phyloP scores from a whole-genome alignment of 768 basidiomycete genomes.

The Daedaleopsis sinensis region DNA sequence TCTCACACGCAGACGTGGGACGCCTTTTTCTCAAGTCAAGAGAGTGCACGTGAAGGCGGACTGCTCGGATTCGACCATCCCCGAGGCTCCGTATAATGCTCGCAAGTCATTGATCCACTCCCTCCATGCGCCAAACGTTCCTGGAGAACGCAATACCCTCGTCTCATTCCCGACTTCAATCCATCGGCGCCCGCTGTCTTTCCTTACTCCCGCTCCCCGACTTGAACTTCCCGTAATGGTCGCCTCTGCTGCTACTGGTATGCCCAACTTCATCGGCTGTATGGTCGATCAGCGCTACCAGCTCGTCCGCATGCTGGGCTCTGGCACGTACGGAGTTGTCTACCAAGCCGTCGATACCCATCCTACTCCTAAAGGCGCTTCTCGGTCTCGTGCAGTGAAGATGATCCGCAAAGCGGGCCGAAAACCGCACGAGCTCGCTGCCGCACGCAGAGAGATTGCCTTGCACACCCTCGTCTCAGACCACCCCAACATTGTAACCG shows the following conservation, averaged over 20 bases:
- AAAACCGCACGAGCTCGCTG: background rate
- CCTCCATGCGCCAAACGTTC: background rate
- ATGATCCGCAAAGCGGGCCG: slow-evolving; percentile 20
- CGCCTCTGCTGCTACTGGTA: slow-evolving; percentile 5
- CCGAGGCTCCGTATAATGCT: background rate
- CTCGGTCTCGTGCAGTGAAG: slow-evolving; percentile 17
- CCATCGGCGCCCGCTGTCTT: background rate
- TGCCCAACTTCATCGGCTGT: slow-evolving; percentile 24
- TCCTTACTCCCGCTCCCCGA: background rate
- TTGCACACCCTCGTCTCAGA: slow-evolving; percentile 8
- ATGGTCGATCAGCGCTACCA: slow-evolving; percentile 22
- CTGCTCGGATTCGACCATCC: background rate
- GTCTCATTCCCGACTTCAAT: background rate
- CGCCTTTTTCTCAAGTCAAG: background rate
- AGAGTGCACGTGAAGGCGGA: background rate
- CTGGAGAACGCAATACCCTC: background rate
- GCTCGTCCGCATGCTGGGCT: slow-evolving; percentile 23
- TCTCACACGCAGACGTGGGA: slow-evolving; percentile 4
- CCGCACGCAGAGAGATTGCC: slow-evolving; percentile 5
- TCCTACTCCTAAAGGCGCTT: background rate
- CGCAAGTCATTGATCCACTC: background rate
- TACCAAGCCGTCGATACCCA: slow-evolving; percentile 23
- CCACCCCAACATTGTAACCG: slow-evolving; percentile 8
- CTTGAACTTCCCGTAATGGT: background rate
- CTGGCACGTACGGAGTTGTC: slow-evolving; percentile 28